Evolutionary conservation across 176 grass and related monocot species (phyloP), one percentile per base, ranked within the genome.

Genomic region (Bonia amplexicaulis): DNA sequence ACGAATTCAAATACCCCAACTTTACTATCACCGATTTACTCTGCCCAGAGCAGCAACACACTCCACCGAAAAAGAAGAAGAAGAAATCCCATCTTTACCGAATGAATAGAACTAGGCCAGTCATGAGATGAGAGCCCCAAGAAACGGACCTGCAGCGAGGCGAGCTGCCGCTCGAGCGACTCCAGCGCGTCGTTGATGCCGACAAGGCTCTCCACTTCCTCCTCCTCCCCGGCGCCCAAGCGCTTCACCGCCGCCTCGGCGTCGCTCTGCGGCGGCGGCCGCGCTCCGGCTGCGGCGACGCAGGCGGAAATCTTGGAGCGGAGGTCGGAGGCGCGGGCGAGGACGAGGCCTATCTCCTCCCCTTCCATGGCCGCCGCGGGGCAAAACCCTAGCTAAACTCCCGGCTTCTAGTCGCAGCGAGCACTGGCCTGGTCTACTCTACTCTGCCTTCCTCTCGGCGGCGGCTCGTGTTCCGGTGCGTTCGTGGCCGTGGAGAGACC

Each of bases 321-420:
- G 17, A 98, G 91, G 69, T 95, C 91, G 17, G 93, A 91, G 9
- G 89, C 93, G 27, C 91, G 87, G 39, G 89, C 93, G 22, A 98
- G 85, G 33, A 95, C 96, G 39, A 98, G 73, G 17, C 91, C 96
- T 77, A 95, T 93, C 91, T 93, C 91, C 81, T 93, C 93, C 73
- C 91, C 91, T 19, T 95, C 91, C 96, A 98, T 95, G 25, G 74
- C 73, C 48, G 53, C 52, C 46, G 2, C 64, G 5, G 19, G 19
- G 65, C n/a, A 40, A 33, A 90, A 74, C 90, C 90, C 85, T 94
- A 83, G 40, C 49, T 74, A 84, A 81, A 78, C 49, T 41, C 66
- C 69, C 17, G 0, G 53, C 41, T 15, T 6, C 26, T 12, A 23
- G 51, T 65, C 13, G 77, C 31, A 3, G 41, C 41, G 41, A 42